phyloP scores from a whole-genome alignment of 495 filamentous ascomycete species.

The Podospora anserina region DNA sequence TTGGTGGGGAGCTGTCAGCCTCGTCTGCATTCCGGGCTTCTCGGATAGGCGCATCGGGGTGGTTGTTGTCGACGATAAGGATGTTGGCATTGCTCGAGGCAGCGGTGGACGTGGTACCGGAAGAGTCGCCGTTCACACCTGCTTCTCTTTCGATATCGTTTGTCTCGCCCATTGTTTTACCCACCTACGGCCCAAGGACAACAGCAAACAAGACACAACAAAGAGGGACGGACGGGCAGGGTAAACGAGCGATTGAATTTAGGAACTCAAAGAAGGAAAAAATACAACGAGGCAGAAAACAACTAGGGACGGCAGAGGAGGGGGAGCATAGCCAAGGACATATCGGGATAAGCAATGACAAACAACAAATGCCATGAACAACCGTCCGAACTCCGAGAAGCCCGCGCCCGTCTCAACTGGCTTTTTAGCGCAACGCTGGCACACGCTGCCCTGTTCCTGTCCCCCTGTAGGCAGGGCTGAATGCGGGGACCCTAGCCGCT shows the following conservation, averaged over 20 bases:
- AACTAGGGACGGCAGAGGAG: not conserved
- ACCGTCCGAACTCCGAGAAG: not conserved
- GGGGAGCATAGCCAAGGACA: not conserved
- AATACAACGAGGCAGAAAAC: not conserved
- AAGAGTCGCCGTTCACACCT: not conserved
- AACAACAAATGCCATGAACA: not conserved
- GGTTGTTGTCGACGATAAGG: conserved; percentile 20
- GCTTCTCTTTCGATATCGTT: conserved; percentile 10
- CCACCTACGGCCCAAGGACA: not conserved
- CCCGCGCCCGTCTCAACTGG: not conserved
- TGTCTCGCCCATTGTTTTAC: conserved; percentile 8
- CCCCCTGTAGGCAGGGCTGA: not conserved
- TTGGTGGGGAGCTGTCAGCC: conserved; percentile 30
- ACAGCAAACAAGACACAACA: not conserved
- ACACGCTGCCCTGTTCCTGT: not conserved
- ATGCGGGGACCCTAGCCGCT: not conserved
- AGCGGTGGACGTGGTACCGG: conserved; percentile 11
- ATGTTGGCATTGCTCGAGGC: not conserved
- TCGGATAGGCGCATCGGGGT: conserved; percentile 36
- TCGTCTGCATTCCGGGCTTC: conserved; percentile 23
- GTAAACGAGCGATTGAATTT: not conserved
- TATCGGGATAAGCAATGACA: not conserved
- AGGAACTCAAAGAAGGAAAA: not conserved
- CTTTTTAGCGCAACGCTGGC: not conserved
- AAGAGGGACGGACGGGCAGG: not conserved